These are phyloP conservation scores for Sisymbrium altissimum DNA, from an alignment of 345 rosid genomes.

Conservation along the genomic window DNA sequence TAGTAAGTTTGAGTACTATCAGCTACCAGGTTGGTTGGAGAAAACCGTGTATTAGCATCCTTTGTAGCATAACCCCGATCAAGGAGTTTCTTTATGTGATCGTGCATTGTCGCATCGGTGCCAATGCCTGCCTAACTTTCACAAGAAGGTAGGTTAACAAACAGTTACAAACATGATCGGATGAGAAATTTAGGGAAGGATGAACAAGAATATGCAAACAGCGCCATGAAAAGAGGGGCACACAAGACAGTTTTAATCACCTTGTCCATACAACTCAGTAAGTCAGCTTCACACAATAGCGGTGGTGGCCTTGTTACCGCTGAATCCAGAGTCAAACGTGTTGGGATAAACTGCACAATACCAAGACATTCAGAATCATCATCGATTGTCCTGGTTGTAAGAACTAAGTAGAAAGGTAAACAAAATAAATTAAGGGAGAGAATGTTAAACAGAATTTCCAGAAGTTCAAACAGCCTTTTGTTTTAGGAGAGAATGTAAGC, in stretches of 20 bases:
- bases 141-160: constrained; percentile 8
- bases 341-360: constrained; percentile 72
- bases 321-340: constrained; percentile 81
- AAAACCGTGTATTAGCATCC: constrained; percentile 79
- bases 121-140: constrained; percentile 85
- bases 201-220: constrained; percentile 10
- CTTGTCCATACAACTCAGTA: constrained; percentile 96
- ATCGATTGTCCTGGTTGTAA: constrained; percentile 13
- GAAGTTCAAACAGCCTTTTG: not conserved
- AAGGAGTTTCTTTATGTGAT: constrained; percentile 93
- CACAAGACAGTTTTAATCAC: constrained; percentile 39
- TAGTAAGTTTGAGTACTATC: not conserved
- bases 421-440: not conserved
- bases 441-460: not conserved
- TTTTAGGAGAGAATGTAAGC: not conserved
- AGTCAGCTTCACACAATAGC: constrained; percentile 87
- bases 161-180: not conserved
- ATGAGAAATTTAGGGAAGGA: constrained; percentile 1
- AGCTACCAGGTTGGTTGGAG: constrained; percentile 86
- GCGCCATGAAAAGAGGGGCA: not conserved
- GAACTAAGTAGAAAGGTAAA: not conserved
- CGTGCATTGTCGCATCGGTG: constrained; percentile 99
- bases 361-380: constrained; percentile 29
- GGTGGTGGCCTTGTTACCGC: constrained; percentile 95
- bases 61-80: constrained; percentile 94